Base-by-base conservation (phyloP, 1,284 basidiomycete genomes). In the Amylostereum areolatum region DNA sequence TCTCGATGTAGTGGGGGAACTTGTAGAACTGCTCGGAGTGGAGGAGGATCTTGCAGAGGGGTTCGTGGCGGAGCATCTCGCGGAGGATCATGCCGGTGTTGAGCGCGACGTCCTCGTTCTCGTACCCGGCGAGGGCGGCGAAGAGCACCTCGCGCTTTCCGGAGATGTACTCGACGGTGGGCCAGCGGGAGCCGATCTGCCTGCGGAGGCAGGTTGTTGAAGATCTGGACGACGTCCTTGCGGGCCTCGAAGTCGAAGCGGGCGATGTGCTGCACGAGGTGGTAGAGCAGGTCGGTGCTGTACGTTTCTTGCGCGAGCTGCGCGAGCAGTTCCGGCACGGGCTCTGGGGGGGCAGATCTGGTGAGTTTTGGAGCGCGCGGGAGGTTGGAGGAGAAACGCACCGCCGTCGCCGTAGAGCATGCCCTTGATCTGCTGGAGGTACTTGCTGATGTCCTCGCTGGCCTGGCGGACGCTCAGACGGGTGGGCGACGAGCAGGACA, bases 81-180 rank as follows among this genome's bases (percentile, higher is more conserved):
- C 93, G 88, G 45, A 99, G 72, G 51, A 99, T 91, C 92, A 98
- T 96, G 6, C 97, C 97, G 0, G 97, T 98, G 63, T 99, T 99
- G 51, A 99, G 77, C 4, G 95, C 94, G 43, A 98, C 78, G 53
- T 99, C 96, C 59, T 95, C 89, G 60, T 97, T 93, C 65, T 86
- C 85, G 63, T 99, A 99, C 56, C 92, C 92, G 49, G 83, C 84
- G 37, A 98, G 75, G 1, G 93, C 81, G 4, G 87, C 82, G 62
- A 97, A 97, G 52, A 99, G 78, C 46, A 98, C 84, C 37, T 96
- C 91, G 24, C 85, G 90, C 59, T 90, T 88, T 30, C 82, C 81
- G 30, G 80, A 76, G 12, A 99, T 80, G 61, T 97, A 93, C 59
- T 99, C 97, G 39, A 99, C 95, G 0, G 96, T 99, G 7, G 97